Percentiles rank a stretch among this genome's conserved stretches.
phyloP scores from a whole-genome alignment of 164 flowering plant genomes.

The Liriodendron chinense region DNA sequence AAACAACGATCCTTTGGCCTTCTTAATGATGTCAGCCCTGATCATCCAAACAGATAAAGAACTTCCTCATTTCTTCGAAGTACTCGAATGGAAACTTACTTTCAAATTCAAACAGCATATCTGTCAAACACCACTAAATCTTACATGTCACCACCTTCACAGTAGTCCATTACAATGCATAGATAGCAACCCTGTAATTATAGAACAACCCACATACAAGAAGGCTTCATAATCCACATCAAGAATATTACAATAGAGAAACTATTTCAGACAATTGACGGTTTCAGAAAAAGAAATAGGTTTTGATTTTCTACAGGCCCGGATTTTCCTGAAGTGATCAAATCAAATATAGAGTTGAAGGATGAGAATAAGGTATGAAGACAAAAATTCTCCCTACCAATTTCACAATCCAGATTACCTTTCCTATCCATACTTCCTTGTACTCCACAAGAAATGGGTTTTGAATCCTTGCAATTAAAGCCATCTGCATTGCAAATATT shows the following conservation, averaged over 20 bases:
- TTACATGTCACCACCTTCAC: constrained; percentile 49
- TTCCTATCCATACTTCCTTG: constrained; percentile 88
- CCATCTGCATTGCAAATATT: constrained; percentile 53
- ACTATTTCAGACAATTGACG: not conserved
- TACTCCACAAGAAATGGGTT: constrained; percentile 76
- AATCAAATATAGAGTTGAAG: not conserved
- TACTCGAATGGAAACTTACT: not conserved
- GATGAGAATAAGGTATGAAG: not conserved
- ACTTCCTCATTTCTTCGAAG: not conserved
- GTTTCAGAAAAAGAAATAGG: not conserved
- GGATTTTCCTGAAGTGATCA: not conserved
- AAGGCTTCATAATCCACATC: not conserved
- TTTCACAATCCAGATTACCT: constrained; percentile 36
- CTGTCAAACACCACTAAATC: constrained; percentile 2
- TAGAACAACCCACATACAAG: not conserved
- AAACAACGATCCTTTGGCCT: constrained; percentile 32
- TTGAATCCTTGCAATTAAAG: constrained; percentile 58
- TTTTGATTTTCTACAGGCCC: not conserved
- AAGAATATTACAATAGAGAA: not conserved
- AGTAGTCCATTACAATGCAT: constrained; percentile 37
- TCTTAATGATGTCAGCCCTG: constrained; percentile 35
- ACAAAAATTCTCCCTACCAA: not conserved
- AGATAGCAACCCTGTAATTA: constrained; percentile 27
- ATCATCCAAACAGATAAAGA: not conserved
- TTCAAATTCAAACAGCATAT: not conserved